Conservation (phyloP, 495 filamentous ascomycete genomes). For the Aspergillus funiculosus region DNA sequence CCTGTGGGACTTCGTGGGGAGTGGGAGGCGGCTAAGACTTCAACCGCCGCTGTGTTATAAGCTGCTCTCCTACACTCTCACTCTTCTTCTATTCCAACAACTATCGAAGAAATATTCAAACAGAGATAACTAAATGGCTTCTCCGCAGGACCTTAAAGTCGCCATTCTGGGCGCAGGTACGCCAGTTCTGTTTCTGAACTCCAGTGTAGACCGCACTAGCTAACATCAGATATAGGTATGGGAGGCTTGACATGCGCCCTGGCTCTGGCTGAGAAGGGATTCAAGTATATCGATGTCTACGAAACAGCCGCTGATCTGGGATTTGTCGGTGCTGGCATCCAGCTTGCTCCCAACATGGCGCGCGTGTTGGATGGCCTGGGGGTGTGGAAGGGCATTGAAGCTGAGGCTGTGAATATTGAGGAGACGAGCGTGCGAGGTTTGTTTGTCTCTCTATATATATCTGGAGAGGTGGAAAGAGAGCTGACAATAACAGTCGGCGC, state of each 20-base stretch:
- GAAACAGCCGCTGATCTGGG: slow-evolving; percentile 68
- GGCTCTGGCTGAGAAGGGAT: slow-evolving; percentile 66
- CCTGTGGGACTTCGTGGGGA: slow-evolving; percentile 23
- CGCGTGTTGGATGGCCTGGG: slow-evolving; percentile 65
- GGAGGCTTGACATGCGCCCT: slow-evolving; percentile 68
- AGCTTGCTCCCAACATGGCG: slow-evolving; percentile 75
- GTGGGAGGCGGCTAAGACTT: slow-evolving; percentile 14
- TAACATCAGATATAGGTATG: slow-evolving; percentile 51
- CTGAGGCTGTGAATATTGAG: slow-evolving; percentile 52
- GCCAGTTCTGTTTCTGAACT: no score
- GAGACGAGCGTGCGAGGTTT: slow-evolving; percentile 50
- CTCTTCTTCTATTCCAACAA: background rate
- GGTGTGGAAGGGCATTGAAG: slow-evolving; percentile 61
- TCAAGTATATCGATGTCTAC: slow-evolving; percentile 65
- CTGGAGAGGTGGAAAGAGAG: background rate
- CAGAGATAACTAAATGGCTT: slow-evolving; percentile 25
- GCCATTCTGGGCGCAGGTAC: slow-evolving; percentile 41
- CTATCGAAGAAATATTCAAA: background rate
- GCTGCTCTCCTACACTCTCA: background rate
- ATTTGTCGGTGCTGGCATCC: slow-evolving; percentile 78
- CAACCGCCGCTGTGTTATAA: slow-evolving; percentile 7
- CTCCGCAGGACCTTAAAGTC: slow-evolving; percentile 38
- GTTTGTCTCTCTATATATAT: slow-evolving; percentile 1
- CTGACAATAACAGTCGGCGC: slow-evolving; percentile 50
- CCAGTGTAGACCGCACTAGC: no score